Conservation (phyloP, 2,329 filamentous ascomycete genomes). For the Alternaria brassicicola region DNA sequence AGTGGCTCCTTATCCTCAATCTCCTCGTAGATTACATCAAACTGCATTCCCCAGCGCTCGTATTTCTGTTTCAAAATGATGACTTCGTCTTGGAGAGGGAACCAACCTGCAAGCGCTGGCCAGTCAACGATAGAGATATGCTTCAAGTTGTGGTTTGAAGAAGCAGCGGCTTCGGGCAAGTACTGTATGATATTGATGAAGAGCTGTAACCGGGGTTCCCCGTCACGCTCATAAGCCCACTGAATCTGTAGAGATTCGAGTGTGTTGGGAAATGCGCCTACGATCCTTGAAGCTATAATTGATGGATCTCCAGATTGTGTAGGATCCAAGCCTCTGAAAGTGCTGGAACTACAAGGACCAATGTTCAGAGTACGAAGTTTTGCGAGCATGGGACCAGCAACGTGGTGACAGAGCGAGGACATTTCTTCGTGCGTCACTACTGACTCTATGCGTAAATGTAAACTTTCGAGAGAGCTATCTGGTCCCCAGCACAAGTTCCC, state of each 20-base stretch:
- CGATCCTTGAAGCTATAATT: not conserved
- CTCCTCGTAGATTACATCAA: not conserved
- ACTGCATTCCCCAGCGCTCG: not conserved
- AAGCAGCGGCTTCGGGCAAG: not conserved
- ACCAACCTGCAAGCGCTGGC: constrained; percentile 1
- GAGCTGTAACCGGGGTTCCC: not conserved
- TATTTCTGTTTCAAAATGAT: not conserved
- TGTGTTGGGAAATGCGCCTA: not conserved
- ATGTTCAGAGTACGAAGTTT: constrained; percentile 5
- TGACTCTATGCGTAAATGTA: constrained; percentile 1
- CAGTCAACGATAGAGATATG: constrained; percentile 6
- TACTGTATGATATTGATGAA: not conserved
- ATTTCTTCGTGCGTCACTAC: not conserved
- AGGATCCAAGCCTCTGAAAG: not conserved
- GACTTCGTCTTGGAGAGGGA: not conserved
- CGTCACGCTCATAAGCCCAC: not conserved
- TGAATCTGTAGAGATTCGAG: constrained; percentile 3
- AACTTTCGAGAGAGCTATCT: not conserved
- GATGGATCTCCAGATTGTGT: not conserved
- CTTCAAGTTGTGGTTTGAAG: not conserved
- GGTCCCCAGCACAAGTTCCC: not conserved
- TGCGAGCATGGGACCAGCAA: not conserved
- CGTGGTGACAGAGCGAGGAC: not conserved
- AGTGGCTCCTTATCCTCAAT: not conserved
- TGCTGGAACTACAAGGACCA: constrained; percentile 2